Percentiles rank a stretch among this genome's conserved stretches.
These are phyloP conservation scores for Dothidotthia symphoricarpi DNA, from an alignment of 2,329 filamentous ascomycete species.

Conservation along the genomic window DNA sequence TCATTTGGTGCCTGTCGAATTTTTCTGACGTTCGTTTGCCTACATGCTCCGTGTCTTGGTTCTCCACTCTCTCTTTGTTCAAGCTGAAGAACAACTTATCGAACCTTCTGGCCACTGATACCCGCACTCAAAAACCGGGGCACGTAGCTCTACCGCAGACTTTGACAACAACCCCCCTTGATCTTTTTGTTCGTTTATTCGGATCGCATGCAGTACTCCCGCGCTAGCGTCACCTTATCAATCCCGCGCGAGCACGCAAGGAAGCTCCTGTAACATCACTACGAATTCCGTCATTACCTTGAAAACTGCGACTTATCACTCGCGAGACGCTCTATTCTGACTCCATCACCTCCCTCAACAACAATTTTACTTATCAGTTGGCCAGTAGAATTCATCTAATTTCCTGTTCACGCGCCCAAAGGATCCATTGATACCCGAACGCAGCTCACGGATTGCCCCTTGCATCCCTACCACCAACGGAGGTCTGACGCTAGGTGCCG, in stretches of 20 bases:
- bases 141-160: constrained; percentile 16
- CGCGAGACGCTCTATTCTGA: constrained; percentile 2
- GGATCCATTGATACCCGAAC: constrained; percentile 20
- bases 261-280: constrained; percentile 7
- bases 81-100: constrained; percentile 25
- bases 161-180: constrained; percentile 12
- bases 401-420: constrained; percentile 8
- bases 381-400: constrained; percentile 6
- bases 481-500: constrained; percentile 20
- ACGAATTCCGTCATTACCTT: constrained; percentile 5
- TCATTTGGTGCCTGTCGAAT: constrained; percentile 13
- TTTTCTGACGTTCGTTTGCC: constrained; percentile 19
- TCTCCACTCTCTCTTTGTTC: constrained; percentile 27
- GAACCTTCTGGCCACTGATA: constrained; percentile 35
- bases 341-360: not conserved
- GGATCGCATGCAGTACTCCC: constrained; percentile 13
- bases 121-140: constrained; percentile 25
- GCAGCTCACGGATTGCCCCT: constrained; percentile 14
- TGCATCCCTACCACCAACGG: constrained; percentile 13
- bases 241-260: constrained; percentile 14
- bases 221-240: constrained; percentile 21
- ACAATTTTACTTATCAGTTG: not conserved
- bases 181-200: constrained; percentile 9
- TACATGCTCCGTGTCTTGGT: constrained; percentile 19
- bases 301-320: not conserved